phyloP scores from a whole-genome alignment of 2,329 filamentous ascomycete species.

The Alternaria solani region DNA sequence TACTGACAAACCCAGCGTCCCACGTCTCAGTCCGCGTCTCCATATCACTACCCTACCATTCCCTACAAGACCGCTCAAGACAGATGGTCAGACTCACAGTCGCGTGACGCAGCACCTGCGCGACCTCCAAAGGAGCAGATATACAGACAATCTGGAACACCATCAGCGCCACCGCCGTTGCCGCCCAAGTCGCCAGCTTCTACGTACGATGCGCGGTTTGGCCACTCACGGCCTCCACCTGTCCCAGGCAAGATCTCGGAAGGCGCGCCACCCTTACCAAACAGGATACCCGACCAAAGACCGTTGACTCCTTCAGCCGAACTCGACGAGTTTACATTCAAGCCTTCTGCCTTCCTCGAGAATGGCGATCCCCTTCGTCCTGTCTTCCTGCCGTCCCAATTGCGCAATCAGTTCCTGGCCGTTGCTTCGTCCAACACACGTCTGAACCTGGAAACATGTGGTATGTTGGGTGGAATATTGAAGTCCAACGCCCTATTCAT shows the following conservation, averaged over 20 bases:
- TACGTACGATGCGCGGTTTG: conserved; percentile 22
- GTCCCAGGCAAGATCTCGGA: conserved; percentile 41
- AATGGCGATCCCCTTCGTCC: conserved; percentile 86
- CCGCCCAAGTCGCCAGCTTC: conserved; percentile 40
- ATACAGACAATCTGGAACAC: conserved; percentile 33
- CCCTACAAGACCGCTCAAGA: conserved; percentile 51
- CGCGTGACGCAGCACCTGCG: conserved; percentile 46
- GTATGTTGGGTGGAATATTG: conserved; percentile 88
- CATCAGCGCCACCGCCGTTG: conserved; percentile 35
- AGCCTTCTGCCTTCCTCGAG: conserved; percentile 86
- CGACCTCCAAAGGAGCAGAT: conserved; percentile 48
- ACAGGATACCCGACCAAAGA: conserved; percentile 42
- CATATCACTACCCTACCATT: conserved; percentile 57
- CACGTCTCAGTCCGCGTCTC: conserved; percentile 35
- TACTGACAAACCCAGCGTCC: conserved; percentile 35
- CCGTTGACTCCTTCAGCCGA: conserved; percentile 47
- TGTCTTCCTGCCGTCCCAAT: conserved; percentile 80
- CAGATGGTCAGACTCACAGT: conserved; percentile 39
- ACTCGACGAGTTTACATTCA: conserved; percentile 77
- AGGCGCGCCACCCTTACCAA: conserved; percentile 42
- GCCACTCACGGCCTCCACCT: conserved; percentile 31
- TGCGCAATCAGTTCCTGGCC: conserved; percentile 77
- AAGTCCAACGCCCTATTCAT: conserved; percentile 96
- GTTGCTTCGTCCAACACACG: conserved; percentile 79
- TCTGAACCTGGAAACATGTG: conserved; percentile 89